Evolutionary conservation across 2,329 filamentous ascomycete species (phyloP), one percentile per base, ranked within the genome.

Genomic region (Cordyceps tenuipes): DNA sequence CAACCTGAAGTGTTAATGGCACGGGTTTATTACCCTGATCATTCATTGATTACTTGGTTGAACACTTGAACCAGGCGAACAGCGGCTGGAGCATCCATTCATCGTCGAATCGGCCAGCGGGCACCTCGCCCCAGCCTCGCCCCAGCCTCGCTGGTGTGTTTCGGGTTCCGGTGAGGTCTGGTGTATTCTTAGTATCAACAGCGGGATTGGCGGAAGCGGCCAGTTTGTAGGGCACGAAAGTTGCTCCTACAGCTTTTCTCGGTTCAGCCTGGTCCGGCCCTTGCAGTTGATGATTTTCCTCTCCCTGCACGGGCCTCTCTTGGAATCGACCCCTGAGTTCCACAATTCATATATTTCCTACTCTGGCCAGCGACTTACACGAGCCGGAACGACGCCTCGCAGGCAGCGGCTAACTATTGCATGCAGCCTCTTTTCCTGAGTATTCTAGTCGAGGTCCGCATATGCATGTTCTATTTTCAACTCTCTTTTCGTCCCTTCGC

Each of bases 341-440:
- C 57, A 60, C 50, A 55, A 49, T 60, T 60, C 57, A 60, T 60
- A 34, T 57, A 46, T 41, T 49, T 36, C 57, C 49, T 39, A 59
- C 49, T 41, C 26, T 36, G 21, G 50, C 19, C 31, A 48, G 29
- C 26, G 49, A 59, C 57, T 53, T 59, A 29, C 47, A 58, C 36
- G 21, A 50, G 21, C 29, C 43, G 39, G 26, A 43, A n/a, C 34
- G 17, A 23, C 13, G 12, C 17, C n/a, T 21, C 44, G 31, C 36
- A 43, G 15, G 23, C 23, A 23, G 4, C 23, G 23, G 15, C 34
- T 10, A 10, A 10, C 34, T 36, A 36, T 36, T 36, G 34, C 34
- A 36, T 36, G 34, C 34, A 36, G 34, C 34, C 34, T 43, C 15
- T n/a, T 43, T 26, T 53, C 50, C 44, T 21, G n/a, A 46, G 19